Conservation (phyloP, 345 rosid genomes). For the Brassica rapa region DNA sequence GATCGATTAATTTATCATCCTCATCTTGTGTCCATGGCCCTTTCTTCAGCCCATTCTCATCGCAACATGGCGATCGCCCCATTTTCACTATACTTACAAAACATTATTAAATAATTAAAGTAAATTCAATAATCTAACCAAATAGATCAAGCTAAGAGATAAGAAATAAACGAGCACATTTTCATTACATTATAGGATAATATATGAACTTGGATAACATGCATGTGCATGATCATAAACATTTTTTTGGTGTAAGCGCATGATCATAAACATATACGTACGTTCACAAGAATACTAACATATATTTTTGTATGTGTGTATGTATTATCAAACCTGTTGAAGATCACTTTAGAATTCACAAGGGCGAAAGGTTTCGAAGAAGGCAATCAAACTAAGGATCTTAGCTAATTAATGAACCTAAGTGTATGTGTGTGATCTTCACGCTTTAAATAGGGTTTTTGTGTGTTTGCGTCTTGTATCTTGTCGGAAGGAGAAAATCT, state of each 20-base stretch:
- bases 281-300: neutral
- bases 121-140: neutral
- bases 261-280: neutral
- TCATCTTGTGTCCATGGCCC: slow-evolving; percentile 88
- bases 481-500: slow-evolving; percentile 41
- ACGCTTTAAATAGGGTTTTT: slow-evolving; percentile 34
- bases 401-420: slow-evolving; percentile 29
- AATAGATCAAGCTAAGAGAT: neutral
- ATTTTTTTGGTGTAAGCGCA: neutral
- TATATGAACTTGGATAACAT: slow-evolving; percentile 1
- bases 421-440: slow-evolving; percentile 6
- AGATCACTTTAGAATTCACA: slow-evolving; percentile 1
- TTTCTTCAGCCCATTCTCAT: slow-evolving; percentile 60
- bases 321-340: slow-evolving; percentile 30
- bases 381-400: slow-evolving; percentile 1
- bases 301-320: neutral
- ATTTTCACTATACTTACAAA: slow-evolving; percentile 29
- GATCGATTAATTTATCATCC: slow-evolving; percentile 54
- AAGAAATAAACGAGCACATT: neutral
- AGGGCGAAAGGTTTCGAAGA: slow-evolving; percentile 11
- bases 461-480: slow-evolving; percentile 24
- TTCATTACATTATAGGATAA: neutral
- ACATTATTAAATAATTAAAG: neutral
- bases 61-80: slow-evolving; percentile 49
- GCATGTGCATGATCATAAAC: neutral